These are phyloP conservation scores for Primulina tabacum DNA, from an alignment of 257 asterid genomes.

Conservation along the genomic window DNA sequence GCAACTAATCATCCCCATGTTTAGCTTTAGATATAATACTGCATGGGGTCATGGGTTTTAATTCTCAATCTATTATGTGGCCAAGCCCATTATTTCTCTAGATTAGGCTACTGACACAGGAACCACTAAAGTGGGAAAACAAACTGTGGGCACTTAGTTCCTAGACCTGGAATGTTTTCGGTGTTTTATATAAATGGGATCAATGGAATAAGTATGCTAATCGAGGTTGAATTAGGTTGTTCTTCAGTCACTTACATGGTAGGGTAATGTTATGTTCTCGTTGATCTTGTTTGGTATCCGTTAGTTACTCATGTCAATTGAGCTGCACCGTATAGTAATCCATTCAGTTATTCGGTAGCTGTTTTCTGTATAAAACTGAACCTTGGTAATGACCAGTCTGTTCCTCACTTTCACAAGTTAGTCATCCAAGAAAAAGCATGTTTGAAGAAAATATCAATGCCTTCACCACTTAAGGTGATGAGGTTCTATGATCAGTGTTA, in stretches of 20 bases:
- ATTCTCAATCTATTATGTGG: not conserved
- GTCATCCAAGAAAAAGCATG: no score
- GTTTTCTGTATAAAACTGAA: no score
- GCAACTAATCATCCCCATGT: not conserved
- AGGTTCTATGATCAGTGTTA: no score
- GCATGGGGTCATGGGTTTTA: not conserved
- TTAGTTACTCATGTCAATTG: not conserved
- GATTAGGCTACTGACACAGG: constrained; percentile 2
- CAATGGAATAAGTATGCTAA: not conserved
- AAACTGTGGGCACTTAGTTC: not conserved
- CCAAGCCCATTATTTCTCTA: not conserved
- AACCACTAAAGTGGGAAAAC: not conserved
- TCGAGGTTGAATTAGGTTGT: not conserved
- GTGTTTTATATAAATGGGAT: not conserved
- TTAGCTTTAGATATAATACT: constrained; percentile 6
- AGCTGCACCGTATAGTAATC: not conserved
- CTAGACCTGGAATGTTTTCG: not conserved
- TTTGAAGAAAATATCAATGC: no score
- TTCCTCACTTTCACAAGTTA: no score
- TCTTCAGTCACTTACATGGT: not conserved
- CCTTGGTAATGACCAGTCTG: no score
- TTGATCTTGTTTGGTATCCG: not conserved
- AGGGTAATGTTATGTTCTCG: not conserved
- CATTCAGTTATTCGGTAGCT: no score
- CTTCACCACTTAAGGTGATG: no score